A percentile compares a stretch with the other conserved stretches of the same genome.
These are phyloP conservation scores for Candida sanyiensis DNA, from an alignment of 805 yeast species.

Conservation along the genomic window DNA sequence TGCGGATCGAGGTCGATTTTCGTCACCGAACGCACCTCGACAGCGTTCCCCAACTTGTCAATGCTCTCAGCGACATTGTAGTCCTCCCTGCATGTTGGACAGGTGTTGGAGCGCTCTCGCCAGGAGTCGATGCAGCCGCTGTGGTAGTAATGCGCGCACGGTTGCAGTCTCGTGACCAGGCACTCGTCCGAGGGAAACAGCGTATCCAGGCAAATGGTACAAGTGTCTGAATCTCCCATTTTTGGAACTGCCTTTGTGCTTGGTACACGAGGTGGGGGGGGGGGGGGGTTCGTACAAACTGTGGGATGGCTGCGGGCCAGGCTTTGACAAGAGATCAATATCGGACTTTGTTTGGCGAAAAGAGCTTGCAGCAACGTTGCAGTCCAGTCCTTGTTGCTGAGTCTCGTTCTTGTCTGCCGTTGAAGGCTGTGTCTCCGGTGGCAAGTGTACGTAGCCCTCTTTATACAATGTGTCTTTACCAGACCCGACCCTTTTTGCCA, in stretches of 20 bases:
- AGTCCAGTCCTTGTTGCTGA: too few species aligned
- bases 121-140: slow-evolving; percentile 50
- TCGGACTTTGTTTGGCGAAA: too few species aligned
- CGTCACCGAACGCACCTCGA: slow-evolving; percentile 11
- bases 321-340: too few species aligned
- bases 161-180: slow-evolving; percentile 28
- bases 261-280: not conserved
- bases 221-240: slow-evolving; percentile 27
- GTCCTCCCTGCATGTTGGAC: slow-evolving; percentile 55
- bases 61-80: slow-evolving; percentile 35
- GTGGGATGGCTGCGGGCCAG: too few species aligned
- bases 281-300: too few species aligned
- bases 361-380: too few species aligned
- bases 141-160: slow-evolving; percentile 56
- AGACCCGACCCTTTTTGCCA: not conserved
- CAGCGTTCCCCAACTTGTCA: slow-evolving; percentile 16
- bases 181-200: slow-evolving; percentile 22
- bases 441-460: too few species aligned
- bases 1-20: slow-evolving; percentile 10
- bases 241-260: not conserved
- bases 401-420: too few species aligned
- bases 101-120: slow-evolving; percentile 49
- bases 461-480: too few species aligned
- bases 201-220: slow-evolving; percentile 57
- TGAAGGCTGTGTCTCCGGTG: too few species aligned